These are phyloP conservation scores for Selaginella moellendorffii DNA, from an alignment of 75 land plant genomes.

Conservation along the genomic window DNA sequence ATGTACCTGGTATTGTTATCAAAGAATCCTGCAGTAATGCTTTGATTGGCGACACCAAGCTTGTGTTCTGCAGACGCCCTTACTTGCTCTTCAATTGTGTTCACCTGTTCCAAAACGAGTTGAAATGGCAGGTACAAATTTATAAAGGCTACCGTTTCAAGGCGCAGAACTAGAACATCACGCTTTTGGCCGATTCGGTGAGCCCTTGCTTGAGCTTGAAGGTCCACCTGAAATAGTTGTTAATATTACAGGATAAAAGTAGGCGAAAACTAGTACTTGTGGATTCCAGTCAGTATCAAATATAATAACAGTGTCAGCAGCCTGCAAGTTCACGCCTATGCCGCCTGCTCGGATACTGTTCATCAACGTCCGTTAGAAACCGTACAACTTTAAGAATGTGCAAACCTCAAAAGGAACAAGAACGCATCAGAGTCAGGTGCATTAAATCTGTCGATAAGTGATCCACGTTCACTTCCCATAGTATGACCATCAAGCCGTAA, in stretches of 20 bases:
- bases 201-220: constrained; percentile 99
- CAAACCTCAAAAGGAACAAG: constrained; percentile 81
- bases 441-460: constrained; percentile 83
- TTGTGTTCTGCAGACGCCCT: constrained; percentile 99
- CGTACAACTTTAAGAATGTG: not conserved
- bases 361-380: not conserved
- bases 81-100: constrained; percentile 95
- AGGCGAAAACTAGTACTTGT: constrained; percentile 31
- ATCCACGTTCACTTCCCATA: constrained; percentile 84
- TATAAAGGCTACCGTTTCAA: constrained; percentile 59
- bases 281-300: constrained; percentile 99
- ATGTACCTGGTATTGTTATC: constrained; percentile 97
- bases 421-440: constrained; percentile 67
- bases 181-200: constrained; percentile 98
- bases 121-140: too few species aligned
- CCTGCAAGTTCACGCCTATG: constrained; percentile 96
- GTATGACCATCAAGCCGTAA: constrained; percentile 98
- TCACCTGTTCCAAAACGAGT: constrained; percentile 38
- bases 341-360: constrained; percentile 96
- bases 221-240: constrained; percentile 54
- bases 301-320: constrained; percentile 97
- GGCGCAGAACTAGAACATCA: constrained; percentile 89
- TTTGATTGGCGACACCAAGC: constrained; percentile 97
- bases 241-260: not conserved
- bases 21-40: constrained; percentile 99